These are phyloP conservation scores for Neonothopanus nambi DNA, from an alignment of 1,284 basidiomycete species.

Conservation along the genomic window DNA sequence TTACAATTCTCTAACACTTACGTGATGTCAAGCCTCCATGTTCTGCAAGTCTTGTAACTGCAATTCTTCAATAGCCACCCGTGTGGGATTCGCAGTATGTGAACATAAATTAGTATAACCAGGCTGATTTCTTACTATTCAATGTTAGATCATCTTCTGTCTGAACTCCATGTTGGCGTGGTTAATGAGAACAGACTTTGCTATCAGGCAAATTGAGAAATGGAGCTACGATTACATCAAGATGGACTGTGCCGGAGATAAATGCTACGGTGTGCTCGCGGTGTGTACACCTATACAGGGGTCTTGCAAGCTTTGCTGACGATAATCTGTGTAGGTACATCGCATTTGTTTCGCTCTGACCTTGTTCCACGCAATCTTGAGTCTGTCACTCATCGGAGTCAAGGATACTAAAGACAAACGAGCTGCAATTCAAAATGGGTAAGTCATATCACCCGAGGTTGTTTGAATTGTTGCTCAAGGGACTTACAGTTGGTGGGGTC, in stretches of 20 bases:
- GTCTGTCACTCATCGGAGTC: constrained; percentile 81
- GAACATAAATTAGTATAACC: background rate
- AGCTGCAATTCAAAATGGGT: constrained; percentile 97
- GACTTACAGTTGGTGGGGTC: constrained; percentile 90
- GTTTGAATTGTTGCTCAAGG: background rate
- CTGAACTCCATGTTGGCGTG: constrained; percentile 97
- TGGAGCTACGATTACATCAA: constrained; percentile 97
- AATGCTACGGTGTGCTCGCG: constrained; percentile 97
- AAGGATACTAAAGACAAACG: constrained; percentile 89
- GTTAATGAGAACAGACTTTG: constrained; percentile 90
- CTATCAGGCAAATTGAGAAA: constrained; percentile 87
- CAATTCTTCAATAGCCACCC: constrained; percentile 97
- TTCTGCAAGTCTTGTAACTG: constrained; percentile 99
- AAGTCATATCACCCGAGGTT: constrained; percentile 26
- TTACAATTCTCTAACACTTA: constrained; percentile 11
- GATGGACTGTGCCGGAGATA: constrained; percentile 92
- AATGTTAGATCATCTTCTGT: constrained; percentile 84
- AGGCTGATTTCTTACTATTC: background rate
- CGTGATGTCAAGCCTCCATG: constrained; percentile 73
- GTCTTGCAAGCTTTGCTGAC: constrained; percentile 6
- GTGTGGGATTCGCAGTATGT: constrained; percentile 91
- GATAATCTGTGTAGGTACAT: constrained; percentile 66
- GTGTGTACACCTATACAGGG: constrained; percentile 45
- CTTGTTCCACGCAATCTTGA: constrained; percentile 86
- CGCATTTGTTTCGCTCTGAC: constrained; percentile 95